A percentile compares a stretch with the other conserved stretches of the same genome.
phyloP scores from a whole-genome alignment of 83 land plant genomes.

The Thuja plicata region DNA sequence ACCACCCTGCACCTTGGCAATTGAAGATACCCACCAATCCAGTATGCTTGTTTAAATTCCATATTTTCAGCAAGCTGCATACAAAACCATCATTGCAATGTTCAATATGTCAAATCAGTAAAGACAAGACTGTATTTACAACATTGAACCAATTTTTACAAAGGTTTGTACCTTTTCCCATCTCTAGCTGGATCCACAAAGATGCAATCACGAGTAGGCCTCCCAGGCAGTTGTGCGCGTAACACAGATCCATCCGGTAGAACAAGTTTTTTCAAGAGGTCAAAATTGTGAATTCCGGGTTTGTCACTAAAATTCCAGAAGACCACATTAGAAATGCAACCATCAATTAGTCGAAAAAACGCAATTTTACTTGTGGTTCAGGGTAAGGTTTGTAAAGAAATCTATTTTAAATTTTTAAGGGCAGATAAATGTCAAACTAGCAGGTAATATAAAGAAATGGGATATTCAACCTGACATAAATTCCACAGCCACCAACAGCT shows the following conservation, averaged over 20 bases:
- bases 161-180: constrained; percentile 54
- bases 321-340: neutral
- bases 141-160: neutral
- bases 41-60: constrained; percentile 84
- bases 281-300: constrained; percentile 84
- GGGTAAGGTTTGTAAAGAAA: neutral
- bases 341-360: neutral
- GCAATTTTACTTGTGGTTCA: neutral
- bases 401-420: neutral
- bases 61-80: constrained; percentile 83
- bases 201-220: constrained; percentile 84
- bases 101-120: neutral
- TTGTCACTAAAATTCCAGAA: constrained; percentile 64
- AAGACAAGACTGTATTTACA: neutral
- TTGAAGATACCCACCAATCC: constrained; percentile 90
- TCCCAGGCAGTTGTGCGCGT: constrained; percentile 84
- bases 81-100: neutral
- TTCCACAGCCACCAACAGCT: constrained; percentile 84
- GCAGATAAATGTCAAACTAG: neutral
- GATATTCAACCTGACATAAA: constrained; percentile 78
- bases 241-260: constrained; percentile 88
- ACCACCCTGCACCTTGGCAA: constrained; percentile 98
- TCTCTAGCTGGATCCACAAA: constrained; percentile 87
- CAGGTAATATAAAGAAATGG: neutral
- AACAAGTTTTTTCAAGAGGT: constrained; percentile 76